Conservation (phyloP, 805 yeast genomes). For the Saccharomycopsis sp. region DNA sequence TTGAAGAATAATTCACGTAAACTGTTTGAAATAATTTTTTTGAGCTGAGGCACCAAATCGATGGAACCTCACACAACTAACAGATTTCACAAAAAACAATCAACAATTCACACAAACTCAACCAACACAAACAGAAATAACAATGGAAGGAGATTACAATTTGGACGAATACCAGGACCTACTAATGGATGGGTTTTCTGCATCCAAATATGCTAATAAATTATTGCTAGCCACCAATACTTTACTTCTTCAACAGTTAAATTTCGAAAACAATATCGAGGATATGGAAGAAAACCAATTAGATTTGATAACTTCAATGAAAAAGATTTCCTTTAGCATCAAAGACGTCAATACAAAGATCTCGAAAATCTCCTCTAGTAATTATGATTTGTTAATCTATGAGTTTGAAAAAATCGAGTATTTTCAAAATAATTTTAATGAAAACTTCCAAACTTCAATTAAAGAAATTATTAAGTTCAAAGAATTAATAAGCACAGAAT, state of each 20-base stretch:
- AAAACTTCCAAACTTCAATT: conserved; percentile 24
- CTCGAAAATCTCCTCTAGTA: conserved; percentile 25
- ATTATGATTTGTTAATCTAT: conserved; percentile 27
- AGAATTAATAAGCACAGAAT: conserved; percentile 26
- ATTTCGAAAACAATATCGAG: not conserved
- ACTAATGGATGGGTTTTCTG: conserved; percentile 5
- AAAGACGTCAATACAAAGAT: conserved; percentile 33
- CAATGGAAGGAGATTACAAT: too few species aligned
- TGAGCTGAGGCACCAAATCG: too few species aligned
- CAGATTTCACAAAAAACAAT: too few species aligned
- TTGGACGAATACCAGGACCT: conserved; percentile 4
- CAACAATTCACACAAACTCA: too few species aligned
- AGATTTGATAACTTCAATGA: conserved; percentile 34
- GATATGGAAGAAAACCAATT: conserved; percentile 25
- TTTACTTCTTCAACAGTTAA: not conserved
- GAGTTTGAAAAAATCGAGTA: conserved; percentile 28
- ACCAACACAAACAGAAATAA: too few species aligned
- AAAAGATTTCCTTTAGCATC: conserved; percentile 32
- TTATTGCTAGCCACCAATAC: conserved; percentile 10
- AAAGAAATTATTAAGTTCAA: conserved; percentile 26
- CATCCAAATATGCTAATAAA: conserved; percentile 10
- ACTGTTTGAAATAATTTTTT: too few species aligned
- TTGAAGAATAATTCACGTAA: too few species aligned
- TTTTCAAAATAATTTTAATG: conserved; percentile 22
- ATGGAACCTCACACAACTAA: too few species aligned